Percentiles rank a stretch among this genome's conserved stretches.
Conservation (phyloP, 805 yeast genomes). For the Teunomyces stri region DNA sequence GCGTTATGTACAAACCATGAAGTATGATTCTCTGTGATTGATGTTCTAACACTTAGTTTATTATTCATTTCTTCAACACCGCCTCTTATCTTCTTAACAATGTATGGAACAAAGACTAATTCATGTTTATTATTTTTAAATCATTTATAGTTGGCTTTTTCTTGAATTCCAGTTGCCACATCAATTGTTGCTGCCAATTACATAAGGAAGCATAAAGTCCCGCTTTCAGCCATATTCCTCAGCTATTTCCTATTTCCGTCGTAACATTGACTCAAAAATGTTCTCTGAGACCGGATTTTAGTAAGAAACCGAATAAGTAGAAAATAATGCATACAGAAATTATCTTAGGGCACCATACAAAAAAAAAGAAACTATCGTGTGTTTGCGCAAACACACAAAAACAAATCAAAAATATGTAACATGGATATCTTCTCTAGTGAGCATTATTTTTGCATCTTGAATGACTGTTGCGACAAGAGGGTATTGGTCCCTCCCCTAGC, state of each 20-base stretch:
- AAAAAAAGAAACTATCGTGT: not conserved
- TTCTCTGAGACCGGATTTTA: not conserved
- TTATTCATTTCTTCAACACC: not conserved
- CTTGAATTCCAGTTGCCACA: not conserved
- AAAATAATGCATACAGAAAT: not conserved
- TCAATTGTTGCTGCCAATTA: not conserved
- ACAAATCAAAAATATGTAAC: not conserved
- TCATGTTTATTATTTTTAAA: slow-evolving; percentile 3
- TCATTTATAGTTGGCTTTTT: not conserved
- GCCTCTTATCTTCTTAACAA: slow-evolving; percentile 1
- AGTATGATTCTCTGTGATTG: not conserved
- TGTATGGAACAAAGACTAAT: slow-evolving; percentile 4
- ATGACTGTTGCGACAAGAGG: not conserved
- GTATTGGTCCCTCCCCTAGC: not conserved
- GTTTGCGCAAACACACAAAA: not conserved
- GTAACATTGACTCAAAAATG: not conserved
- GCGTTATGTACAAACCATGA: not conserved
- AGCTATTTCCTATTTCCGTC: not conserved
- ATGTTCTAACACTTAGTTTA: not conserved
- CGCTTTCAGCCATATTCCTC: not conserved
- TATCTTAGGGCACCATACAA: not conserved
- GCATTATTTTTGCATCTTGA: not conserved
- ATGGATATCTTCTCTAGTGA: not conserved
- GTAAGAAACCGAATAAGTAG: not conserved
- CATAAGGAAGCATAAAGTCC: not conserved